Evolutionary conservation across 2,329 filamentous ascomycete genomes (phyloP), one percentile per base, ranked within the genome.

Genomic region (Colletotrichum sojae): DNA sequence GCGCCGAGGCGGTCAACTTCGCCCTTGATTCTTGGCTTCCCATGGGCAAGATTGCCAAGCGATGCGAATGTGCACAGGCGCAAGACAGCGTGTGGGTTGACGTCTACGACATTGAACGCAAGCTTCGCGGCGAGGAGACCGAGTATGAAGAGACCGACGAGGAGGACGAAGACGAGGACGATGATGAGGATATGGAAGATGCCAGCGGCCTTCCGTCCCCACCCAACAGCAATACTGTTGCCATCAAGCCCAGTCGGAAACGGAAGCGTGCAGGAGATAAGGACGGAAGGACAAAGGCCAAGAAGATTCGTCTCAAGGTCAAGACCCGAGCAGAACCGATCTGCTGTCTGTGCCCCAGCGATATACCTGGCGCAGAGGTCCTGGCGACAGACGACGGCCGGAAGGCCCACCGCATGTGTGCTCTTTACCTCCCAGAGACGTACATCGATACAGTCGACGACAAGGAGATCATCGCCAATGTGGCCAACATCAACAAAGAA

Each of bases 61-160:
- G 96, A 79, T 99, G 96, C 81, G 92, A 98, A 76, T 99, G 96
- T 78, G 94, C 96, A 75, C 89, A 96, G 69, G 95, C 97, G 73
- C 91, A 97, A 69, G 96, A 99, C 83, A 98, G 95, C 76, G 96
- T 99, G 4, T 99, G 97, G 95, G 94, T 99, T 61, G 95, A 99
- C 77, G 94, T 98, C 4, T 91, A 94, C 67, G 96, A 98, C 75
- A 97, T 99, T 66, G 94, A 99, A 81, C 93, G 96, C 70, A 98
- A 97, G 79, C 83, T 98, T 54, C 90, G 95, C 59, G 96, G 96
- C 51, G 95, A 98, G 78, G 91, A 93, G 67, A 94, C 94, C 5
- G 93, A 93, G 74, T 92, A 95, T 76, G 91, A 94, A 73, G 92
- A 91, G 0, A 91, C 93, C 45, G 90, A 92, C 4, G 88, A 90